phyloP scores from a whole-genome alignment of 129 eudicot genomes.

The Deinandra increscens region DNA sequence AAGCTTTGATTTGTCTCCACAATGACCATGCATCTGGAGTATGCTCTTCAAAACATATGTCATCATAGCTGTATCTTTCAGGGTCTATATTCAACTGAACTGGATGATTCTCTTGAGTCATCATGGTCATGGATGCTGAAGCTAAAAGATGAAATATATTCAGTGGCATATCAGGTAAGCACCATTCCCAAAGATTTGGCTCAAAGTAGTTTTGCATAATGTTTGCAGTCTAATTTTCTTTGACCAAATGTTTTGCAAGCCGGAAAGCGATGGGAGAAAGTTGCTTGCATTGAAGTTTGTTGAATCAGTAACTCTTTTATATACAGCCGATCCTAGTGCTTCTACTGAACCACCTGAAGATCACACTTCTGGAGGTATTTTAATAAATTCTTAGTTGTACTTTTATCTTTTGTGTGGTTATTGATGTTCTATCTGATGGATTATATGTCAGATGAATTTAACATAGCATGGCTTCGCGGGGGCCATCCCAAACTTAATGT shows the following conservation, averaged over 20 bases:
- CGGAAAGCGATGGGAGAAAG: constrained; percentile 81
- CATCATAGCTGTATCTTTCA: constrained; percentile 23
- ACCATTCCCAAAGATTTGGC: constrained; percentile 9
- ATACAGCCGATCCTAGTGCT: constrained; percentile 86
- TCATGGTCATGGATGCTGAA: constrained; percentile 75
- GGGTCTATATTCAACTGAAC: constrained; percentile 76
- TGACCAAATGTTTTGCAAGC: constrained; percentile 35
- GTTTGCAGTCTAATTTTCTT: constrained; percentile 27
- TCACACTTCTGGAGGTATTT: constrained; percentile 63
- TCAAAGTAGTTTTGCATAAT: constrained; percentile 4
- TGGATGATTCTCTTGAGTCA: constrained; percentile 61
- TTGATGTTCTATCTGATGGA: constrained; percentile 8
- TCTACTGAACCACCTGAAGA: constrained; percentile 72
- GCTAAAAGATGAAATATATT: constrained; percentile 79
- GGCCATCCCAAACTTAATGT: constrained; percentile 94
- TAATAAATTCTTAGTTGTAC: neutral
- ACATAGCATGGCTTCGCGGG: constrained; percentile 93
- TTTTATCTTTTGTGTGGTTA: neutral
- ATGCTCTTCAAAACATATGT: neutral
- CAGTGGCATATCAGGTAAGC: constrained; percentile 79
- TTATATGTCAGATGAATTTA: constrained; percentile 54
- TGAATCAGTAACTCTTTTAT: constrained; percentile 70
- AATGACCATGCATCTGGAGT: neutral
- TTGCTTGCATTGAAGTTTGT: constrained; percentile 86
- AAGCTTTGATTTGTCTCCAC: constrained; percentile 4